Evolutionary conservation across 768 basidiomycete genomes (phyloP), one percentile per base, ranked within the genome.

Genomic region (Leccinum longicurvipes): DNA sequence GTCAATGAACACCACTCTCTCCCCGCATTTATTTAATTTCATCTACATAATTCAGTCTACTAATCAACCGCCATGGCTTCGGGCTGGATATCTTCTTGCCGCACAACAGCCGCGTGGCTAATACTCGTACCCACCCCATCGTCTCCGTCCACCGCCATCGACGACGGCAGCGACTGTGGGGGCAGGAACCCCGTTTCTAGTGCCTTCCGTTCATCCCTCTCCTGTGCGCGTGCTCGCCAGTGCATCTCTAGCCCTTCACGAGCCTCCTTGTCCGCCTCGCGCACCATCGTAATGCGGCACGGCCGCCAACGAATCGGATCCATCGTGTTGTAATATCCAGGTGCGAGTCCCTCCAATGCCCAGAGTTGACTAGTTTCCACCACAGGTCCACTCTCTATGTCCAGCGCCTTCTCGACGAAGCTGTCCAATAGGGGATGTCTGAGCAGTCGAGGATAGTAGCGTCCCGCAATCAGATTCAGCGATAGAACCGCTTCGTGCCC

Each of bases 371-470:
- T 77, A 12, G 67, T 74, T 28, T 76, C 74, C 10, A 72, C 47
- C n/a, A 80, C 58, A 36, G 71, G 74, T n/a, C 69, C 72, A 6
- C 69, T 61, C 14, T 75, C 73, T 11, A 67, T 63, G 32, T 67
- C 55, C 42, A 80, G 62, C 12, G 79, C 80, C 15, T 72, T 63
- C 28, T 72, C 63, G 3, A 87, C 63, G 21, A 61, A 62, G 4
- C 72, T 67, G 12, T 68, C 69, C 19, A 91, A 70, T 32, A 85
- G 73, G 1, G 87, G 87, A 63, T 91, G 88, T 21, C 74, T 65
- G 23, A 91, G 76, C 32, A 93, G 75, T 6, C 77, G 73, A 5
- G 91, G 87, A 66, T 93, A 93, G 67, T 93, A 93, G 53, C 92
- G 78, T 29, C 92, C 92, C 29, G 83, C 83, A 57, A 94, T 77